phyloP scores from a whole-genome alignment of 345 rosid genomes.

The Streptanthus diversifolius region DNA sequence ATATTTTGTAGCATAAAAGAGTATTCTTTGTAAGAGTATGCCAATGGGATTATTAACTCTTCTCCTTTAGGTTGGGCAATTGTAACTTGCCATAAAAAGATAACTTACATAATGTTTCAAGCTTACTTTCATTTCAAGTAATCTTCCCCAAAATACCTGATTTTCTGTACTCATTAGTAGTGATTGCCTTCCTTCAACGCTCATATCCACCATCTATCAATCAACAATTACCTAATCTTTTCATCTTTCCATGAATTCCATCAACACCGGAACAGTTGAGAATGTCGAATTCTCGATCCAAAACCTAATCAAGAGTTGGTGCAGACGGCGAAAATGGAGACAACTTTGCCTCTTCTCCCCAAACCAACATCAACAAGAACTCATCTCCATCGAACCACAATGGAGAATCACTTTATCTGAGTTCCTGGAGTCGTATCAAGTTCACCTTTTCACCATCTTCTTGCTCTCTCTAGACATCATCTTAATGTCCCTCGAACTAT shows the following conservation, averaged over 20 bases:
- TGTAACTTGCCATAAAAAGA: background rate
- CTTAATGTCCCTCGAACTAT: slow-evolving; percentile 53
- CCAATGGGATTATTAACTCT: background rate
- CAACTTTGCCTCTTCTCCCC: slow-evolving; percentile 28
- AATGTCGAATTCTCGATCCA: slow-evolving; percentile 41
- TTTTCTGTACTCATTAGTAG: background rate
- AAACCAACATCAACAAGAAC: background rate
- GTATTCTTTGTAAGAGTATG: background rate
- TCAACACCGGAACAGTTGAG: slow-evolving; percentile 34
- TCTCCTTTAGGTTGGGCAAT: background rate
- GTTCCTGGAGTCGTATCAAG: slow-evolving; percentile 48
- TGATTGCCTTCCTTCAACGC: slow-evolving; percentile 26
- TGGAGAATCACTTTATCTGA: slow-evolving; percentile 46
- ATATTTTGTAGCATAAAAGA: no score
- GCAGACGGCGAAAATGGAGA: slow-evolving; percentile 58
- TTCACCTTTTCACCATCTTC: slow-evolving; percentile 36
- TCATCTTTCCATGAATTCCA: slow-evolving; percentile 22
- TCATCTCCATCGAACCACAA: slow-evolving; percentile 9
- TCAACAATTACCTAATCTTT: background rate
- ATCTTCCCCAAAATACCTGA: background rate
- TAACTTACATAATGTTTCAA: slow-evolving; percentile 6
- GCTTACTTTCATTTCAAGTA: slow-evolving; percentile 31
- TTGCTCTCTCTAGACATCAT: slow-evolving; percentile 56
- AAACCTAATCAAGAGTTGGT: slow-evolving; percentile 46
- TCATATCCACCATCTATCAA: background rate